Percentiles rank a stretch among this genome's conserved stretches.
phyloP scores from a whole-genome alignment of 2,329 filamentous ascomycete genomes.

The Penicillium sp. region DNA sequence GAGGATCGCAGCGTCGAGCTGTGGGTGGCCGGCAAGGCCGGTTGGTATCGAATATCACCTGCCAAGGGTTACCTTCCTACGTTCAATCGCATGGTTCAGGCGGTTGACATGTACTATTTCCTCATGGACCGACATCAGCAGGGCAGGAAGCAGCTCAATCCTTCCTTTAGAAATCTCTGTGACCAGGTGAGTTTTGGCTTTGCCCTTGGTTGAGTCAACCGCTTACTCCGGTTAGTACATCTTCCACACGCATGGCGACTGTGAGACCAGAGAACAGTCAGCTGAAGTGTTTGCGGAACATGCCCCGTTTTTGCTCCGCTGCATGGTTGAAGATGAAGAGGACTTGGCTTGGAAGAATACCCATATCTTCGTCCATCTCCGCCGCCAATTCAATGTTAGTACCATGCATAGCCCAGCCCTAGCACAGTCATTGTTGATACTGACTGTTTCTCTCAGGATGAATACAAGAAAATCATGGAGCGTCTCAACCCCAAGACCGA shows the following conservation, averaged over 20 bases:
- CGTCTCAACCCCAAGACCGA: conserved; percentile 21
- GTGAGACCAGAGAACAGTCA: conserved; percentile 44
- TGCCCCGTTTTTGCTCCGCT: conserved; percentile 42
- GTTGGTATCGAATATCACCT: conserved; percentile 57
- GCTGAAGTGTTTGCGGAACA: conserved; percentile 44
- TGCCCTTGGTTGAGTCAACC: not conserved
- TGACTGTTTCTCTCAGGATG: conserved; percentile 23
- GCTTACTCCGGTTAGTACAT: conserved; percentile 32
- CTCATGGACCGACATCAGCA: conserved; percentile 52
- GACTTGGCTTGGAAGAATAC: conserved; percentile 43
- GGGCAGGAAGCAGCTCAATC: conserved; percentile 32
- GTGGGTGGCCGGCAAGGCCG: conserved; percentile 57
- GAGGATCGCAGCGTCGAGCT: conserved; percentile 53
- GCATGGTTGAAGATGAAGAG: conserved; percentile 45
- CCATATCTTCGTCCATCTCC: conserved; percentile 41
- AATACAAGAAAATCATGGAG: conserved; percentile 30
- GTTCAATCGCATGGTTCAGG: conserved; percentile 54
- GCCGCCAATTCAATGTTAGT: conserved; percentile 40
- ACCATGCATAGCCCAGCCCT: not conserved
- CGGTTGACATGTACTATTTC: conserved; percentile 56
- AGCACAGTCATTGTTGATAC: not conserved
- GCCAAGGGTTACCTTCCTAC: conserved; percentile 48
- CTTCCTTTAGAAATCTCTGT: conserved; percentile 36
- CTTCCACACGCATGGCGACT: conserved; percentile 39
- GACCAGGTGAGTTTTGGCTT: conserved; percentile 33